Base-by-base conservation (phyloP, 257 asterid genomes). In the Solanum clarkiae region DNA sequence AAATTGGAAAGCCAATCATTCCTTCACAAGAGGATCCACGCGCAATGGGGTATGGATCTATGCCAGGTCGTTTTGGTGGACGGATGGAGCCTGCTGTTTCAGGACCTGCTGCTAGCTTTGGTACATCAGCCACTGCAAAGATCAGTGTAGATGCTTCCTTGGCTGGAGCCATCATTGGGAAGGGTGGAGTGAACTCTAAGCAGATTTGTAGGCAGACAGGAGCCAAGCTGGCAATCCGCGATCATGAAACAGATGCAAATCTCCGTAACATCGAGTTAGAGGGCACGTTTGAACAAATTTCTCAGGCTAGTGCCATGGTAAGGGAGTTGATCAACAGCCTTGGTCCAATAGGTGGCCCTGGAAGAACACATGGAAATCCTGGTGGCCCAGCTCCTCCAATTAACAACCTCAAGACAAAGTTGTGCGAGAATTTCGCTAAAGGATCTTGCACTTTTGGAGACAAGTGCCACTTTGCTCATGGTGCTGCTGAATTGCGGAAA, bases 401-500 rank as follows among this genome's bases (percentile, higher is more conserved):
- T 11, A 91, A 90, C 92, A 92, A 92, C 90, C 92, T 57, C 85
- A 95, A 93, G 93, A 94, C 98, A 6, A 96, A 93, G 87, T 88
- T 93, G 1, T 96, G 99, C 55, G 98, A 93, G 90, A 94, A 94
- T 70, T 96, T 93, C 55, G 47, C 90, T 4, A 96, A 93, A 70
- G 99, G 99, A n/a, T 90, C 97, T 9, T 96, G 99, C 90, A 96
- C 99, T 0, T 96, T 96, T 53, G 99, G 97, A n/a, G 99, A 94
- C 12, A 88, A 93, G 92, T 96, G 99, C 84, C 98, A 96, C 86
- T 96, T 96, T 49, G 99, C 99, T 4, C 99, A 96, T 29, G 99
- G 99, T 66, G 94, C 90, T 16, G 90, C 91, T 49, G 98, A 95
- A 91, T 86, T 95, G 71, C 93, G 98, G 49, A 91, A 90, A 88